Conservation (phyloP, 2,329 filamentous ascomycete species). For the Nakataea oryzae region DNA sequence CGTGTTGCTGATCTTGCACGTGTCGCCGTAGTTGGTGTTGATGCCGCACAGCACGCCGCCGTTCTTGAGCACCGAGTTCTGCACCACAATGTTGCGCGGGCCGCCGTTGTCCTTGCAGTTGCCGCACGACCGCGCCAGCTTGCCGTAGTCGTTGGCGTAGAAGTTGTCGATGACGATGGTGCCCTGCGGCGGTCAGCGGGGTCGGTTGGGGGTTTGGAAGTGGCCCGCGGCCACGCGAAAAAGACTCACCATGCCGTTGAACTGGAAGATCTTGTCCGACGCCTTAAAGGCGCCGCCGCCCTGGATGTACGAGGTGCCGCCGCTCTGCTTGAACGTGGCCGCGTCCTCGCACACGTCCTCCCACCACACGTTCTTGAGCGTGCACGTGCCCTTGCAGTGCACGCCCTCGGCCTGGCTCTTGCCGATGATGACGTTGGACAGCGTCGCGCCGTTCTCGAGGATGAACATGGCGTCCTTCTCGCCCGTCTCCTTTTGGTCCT, state of each 20-base stretch:
- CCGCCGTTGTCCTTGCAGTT: constrained; percentile 27
- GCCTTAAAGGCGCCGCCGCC: constrained; percentile 26
- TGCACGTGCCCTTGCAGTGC: constrained; percentile 34
- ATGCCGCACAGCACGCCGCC: constrained; percentile 30
- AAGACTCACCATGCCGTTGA: constrained; percentile 17
- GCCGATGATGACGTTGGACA: constrained; percentile 41
- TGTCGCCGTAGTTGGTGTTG: constrained; percentile 22
- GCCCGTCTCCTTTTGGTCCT: constrained; percentile 11
- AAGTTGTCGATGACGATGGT: constrained; percentile 25
- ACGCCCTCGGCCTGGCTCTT: constrained; percentile 35
- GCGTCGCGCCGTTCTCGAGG: constrained; percentile 34
- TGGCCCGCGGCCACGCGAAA: too few relatives aligned
- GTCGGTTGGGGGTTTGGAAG: too few relatives aligned
- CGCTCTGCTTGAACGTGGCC: constrained; percentile 23
- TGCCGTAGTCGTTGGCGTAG: constrained; percentile 34
- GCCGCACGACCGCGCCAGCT: constrained; percentile 37
- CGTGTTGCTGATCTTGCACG: constrained; percentile 4
- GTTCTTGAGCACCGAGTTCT: constrained; percentile 23
- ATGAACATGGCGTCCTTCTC: constrained; percentile 35
- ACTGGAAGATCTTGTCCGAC: constrained; percentile 25
- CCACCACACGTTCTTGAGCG: constrained; percentile 26
- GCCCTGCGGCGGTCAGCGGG: constrained; percentile 11
- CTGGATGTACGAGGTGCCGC: constrained; percentile 23
- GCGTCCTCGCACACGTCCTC: constrained; percentile 23
- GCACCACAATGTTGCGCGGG: constrained; percentile 30